phyloP scores from a whole-genome alignment of 352 stramenopile species.

The Nothophytophthora sp. region DNA sequence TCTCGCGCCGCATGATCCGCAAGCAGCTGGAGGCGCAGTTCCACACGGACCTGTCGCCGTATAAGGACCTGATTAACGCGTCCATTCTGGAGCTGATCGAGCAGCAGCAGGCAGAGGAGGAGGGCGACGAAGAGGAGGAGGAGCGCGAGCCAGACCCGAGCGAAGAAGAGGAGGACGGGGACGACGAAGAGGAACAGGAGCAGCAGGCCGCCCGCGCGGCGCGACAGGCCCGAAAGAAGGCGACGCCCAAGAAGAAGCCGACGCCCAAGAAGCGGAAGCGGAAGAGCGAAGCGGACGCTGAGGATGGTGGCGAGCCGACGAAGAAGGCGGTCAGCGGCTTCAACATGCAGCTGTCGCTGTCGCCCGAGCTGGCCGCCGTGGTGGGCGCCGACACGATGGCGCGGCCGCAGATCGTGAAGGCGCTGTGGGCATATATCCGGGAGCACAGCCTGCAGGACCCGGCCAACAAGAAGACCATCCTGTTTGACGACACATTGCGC shows the following conservation, averaged over 20 bases:
- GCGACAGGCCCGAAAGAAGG: constrained; percentile 34
- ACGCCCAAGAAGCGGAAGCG: constrained; percentile 58
- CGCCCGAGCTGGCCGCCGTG: constrained; percentile 80
- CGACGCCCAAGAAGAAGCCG: constrained; percentile 56
- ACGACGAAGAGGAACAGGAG: constrained; percentile 38
- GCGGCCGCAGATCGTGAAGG: constrained; percentile 93
- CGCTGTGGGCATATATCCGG: constrained; percentile 97
- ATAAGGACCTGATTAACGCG: constrained; percentile 86
- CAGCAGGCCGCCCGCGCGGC: constrained; percentile 4
- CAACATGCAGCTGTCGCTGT: constrained; percentile 74
- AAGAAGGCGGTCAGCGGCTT: constrained; percentile 66
- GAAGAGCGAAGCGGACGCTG: constrained; percentile 18
- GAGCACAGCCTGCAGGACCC: constrained; percentile 96
- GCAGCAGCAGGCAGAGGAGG: constrained; percentile 70
- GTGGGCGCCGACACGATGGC: constrained; percentile 85
- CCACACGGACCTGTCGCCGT: constrained; percentile 68
- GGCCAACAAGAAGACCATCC: constrained; percentile 92
- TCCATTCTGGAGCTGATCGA: constrained; percentile 83
- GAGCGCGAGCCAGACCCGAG: constrained; percentile 51
- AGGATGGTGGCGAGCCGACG: constrained; percentile 8
- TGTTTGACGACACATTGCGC: constrained; percentile 87
- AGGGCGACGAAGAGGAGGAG: constrained; percentile 41
- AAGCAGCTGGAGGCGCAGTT: constrained; percentile 86
- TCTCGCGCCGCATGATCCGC: constrained; percentile 86
- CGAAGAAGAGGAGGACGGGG: constrained; percentile 42